Base-by-base conservation (phyloP, 352 stramenopile genomes). In the Phytophthora pseudosyringae region DNA sequence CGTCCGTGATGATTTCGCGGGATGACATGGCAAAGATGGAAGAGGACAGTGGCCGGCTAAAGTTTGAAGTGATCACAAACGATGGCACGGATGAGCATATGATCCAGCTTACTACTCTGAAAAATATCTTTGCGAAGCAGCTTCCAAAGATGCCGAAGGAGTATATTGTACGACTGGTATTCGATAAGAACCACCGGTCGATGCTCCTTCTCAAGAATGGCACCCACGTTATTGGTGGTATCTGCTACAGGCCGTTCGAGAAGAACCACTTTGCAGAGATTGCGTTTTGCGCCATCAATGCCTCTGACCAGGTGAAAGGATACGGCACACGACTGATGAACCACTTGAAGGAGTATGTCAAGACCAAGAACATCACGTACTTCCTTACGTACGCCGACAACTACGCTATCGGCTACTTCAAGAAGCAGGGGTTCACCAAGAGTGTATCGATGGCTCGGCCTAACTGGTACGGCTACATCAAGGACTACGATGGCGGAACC, bases 341-440 rank as follows among this genome's bases (percentile, higher is more conserved):
- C 82, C 90, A 99, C 60, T 62, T 99, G 32, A 99, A 99, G 76
- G 90, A 98, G 71, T 97, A 98, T 64, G 95, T 97, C 15, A 97
- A 98, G 62, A 87, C 70, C 8, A 88, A 96, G 53, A 80, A 81
- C 3, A 93, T 97, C 43, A 95, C 86, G 48, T 76, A 99, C 70
- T 99, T 99, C 64, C 95, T 99, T 40, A 99, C 98, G 21, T 99
- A 99, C 68, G 98, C 98, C 5, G 97, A 99, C 73, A 99, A 99
- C 76, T 99, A 98, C 69, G 97, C 96, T 35, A 98, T 98, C 62
- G 97, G 97, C n/a, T 99, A 99, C 75, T 98, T 98, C 55, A 98
- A 98, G 71, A 99, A 99, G 76, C 98, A 99, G 47, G 88, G 88
- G 9, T 96, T 96, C 40, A 80, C 85, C n/a, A 93, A 89, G 75